These are phyloP conservation scores for Solanum virginianum DNA, from an alignment of 257 asterid genomes.

Conservation along the genomic window DNA sequence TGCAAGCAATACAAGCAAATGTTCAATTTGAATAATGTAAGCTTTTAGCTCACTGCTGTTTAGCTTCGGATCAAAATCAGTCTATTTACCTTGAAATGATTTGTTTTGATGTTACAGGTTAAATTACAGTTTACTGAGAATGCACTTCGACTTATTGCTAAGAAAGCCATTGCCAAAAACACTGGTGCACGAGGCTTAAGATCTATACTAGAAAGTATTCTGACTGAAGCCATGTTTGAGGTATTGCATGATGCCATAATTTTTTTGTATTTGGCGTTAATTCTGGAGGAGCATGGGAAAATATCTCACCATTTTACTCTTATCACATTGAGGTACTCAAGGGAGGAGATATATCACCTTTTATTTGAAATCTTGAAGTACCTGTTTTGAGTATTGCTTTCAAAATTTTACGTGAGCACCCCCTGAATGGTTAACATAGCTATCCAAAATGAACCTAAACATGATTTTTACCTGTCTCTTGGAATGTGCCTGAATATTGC, in stretches of 20 bases:
- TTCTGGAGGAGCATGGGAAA: not conserved
- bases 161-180: constrained; percentile 60
- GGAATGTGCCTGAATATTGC: not conserved
- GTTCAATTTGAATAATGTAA: constrained; percentile 73
- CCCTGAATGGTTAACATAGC: not conserved
- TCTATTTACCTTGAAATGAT: not conserved
- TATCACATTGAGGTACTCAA: not conserved
- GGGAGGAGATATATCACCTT: not conserved
- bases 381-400: not conserved
- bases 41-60: constrained; percentile 6
- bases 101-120: constrained; percentile 28
- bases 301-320: not conserved
- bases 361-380: not conserved
- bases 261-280: not conserved
- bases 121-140: constrained; percentile 51
- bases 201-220: constrained; percentile 68
- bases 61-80: not conserved
- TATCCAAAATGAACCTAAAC: not conserved
- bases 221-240: constrained; percentile 95
- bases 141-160: constrained; percentile 66
- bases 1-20: constrained; percentile 87
- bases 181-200: constrained; percentile 97
- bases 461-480: not conserved
- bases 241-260: constrained; percentile 12
- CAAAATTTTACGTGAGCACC: not conserved